These are phyloP conservation scores for Juglanconis oblonga DNA, from an alignment of 2,329 filamentous ascomycete species.

Conservation along the genomic window DNA sequence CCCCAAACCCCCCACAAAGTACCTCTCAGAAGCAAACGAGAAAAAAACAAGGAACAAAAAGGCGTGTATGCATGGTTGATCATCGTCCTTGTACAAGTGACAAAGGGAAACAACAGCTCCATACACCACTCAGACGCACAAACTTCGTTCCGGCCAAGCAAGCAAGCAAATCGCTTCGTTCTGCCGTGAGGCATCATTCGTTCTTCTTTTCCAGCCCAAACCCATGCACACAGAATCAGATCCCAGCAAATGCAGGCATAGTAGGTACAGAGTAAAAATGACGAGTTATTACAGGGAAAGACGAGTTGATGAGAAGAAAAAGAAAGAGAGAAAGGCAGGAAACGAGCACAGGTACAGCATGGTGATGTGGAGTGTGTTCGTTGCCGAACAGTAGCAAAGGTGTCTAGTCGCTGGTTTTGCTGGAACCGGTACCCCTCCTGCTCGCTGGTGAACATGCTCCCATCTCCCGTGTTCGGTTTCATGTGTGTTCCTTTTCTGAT, in stretches of 20 bases:
- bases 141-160: too few relatives aligned
- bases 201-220: background rate
- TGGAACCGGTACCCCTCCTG: background rate
- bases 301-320: background rate
- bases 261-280: background rate
- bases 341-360: too few relatives aligned
- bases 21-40: too few relatives aligned
- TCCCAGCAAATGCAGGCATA: background rate
- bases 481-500: background rate
- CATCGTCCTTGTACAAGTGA: too few relatives aligned
- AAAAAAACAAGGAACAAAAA: too few relatives aligned
- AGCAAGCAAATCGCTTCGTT: background rate
- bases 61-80: too few relatives aligned
- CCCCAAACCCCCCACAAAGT: too few relatives aligned
- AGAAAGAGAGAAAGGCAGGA: conserved; percentile 4
- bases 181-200: conserved; percentile 9
- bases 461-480: background rate
- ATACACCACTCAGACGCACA: too few relatives aligned
- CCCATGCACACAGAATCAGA: background rate
- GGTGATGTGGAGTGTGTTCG: too few relatives aligned
- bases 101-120: background rate
- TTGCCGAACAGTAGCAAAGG: conserved; percentile 4
- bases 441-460: background rate
- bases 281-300: background rate
- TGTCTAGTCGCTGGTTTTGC: conserved; percentile 10